These are phyloP conservation scores for Venturia nashicola DNA, from an alignment of 2,329 filamentous ascomycete species.

Conservation along the genomic window DNA sequence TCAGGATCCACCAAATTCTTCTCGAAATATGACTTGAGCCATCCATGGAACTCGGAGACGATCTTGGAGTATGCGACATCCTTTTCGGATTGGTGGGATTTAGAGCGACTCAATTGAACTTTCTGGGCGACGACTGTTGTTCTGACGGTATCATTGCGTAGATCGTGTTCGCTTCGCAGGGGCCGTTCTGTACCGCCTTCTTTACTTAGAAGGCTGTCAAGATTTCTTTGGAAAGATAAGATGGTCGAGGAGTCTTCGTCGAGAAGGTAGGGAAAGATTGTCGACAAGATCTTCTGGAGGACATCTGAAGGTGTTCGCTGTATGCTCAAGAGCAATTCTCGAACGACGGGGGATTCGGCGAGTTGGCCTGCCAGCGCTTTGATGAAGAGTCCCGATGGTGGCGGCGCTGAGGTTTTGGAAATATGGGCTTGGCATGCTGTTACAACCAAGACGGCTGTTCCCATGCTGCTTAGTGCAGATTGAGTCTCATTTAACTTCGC, in stretches of 20 bases:
- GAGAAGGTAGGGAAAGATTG: slow-evolving; percentile 22
- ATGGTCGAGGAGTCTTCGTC: slow-evolving; percentile 23
- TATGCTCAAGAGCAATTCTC: slow-evolving; percentile 44
- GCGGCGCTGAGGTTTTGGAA: slow-evolving; percentile 22
- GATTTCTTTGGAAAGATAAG: slow-evolving; percentile 12
- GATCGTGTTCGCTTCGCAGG: slow-evolving; percentile 64
- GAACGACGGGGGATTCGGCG: slow-evolving; percentile 35
- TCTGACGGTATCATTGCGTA: slow-evolving; percentile 55
- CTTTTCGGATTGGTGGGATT: slow-evolving; percentile 54
- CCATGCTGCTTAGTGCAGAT: slow-evolving; percentile 29
- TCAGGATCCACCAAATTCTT: slow-evolving; percentile 35
- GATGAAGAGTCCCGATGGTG: slow-evolving; percentile 44
- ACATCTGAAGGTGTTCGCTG: slow-evolving; percentile 48
- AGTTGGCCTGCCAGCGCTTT: slow-evolving; percentile 47
- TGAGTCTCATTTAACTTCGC: slow-evolving; percentile 23
- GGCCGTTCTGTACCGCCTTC: slow-evolving; percentile 17
- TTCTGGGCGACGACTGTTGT: slow-evolving; percentile 73
- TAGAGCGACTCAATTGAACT: slow-evolving; percentile 66
- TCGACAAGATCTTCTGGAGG: slow-evolving; percentile 30
- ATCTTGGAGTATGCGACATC: slow-evolving; percentile 59
- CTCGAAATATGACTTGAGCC: slow-evolving; percentile 37
- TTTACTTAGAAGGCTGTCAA: not conserved
- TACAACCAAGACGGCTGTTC: slow-evolving; percentile 23
- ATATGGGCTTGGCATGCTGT: slow-evolving; percentile 24
- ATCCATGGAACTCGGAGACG: slow-evolving; percentile 43